A percentile compares a stretch with the other conserved stretches of the same genome.
These are phyloP conservation scores for Gaultheria prostrata DNA, from an alignment of 148 eudicot genomes.

Conservation along the genomic window DNA sequence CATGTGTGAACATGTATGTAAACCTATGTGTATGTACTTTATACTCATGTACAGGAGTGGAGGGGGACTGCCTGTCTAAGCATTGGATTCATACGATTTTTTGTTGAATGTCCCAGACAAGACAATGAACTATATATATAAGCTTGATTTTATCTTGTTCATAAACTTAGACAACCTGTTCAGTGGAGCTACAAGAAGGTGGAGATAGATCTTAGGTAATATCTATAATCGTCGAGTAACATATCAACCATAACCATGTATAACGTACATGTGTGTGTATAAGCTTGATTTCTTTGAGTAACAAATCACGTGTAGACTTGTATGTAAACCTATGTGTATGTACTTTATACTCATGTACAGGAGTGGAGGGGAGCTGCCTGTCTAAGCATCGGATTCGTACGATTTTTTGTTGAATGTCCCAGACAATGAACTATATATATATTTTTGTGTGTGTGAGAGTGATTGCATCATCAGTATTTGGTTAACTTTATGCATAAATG, in stretches of 20 bases:
- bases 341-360: not conserved
- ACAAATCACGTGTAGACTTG: not conserved
- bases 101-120: not conserved
- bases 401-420: not conserved
- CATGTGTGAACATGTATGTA: not conserved
- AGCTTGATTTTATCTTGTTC: too few species aligned
- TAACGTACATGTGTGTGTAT: not conserved
- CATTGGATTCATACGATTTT: not conserved
- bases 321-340: not conserved
- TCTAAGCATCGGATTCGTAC: not conserved
- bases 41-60: not conserved
- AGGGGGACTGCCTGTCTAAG: not conserved
- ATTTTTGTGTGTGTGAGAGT: not conserved
- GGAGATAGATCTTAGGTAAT: not conserved
- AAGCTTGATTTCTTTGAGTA: not conserved
- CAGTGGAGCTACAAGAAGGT: not conserved
- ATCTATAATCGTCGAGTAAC: not conserved
- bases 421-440: not conserved
- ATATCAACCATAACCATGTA: not conserved
- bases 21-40: not conserved
- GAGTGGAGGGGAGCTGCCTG: not conserved
- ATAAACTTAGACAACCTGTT: not conserved
- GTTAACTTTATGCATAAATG: not conserved
- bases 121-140: not conserved
- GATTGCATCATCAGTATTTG: not conserved